phyloP scores from a whole-genome alignment of 2,329 filamentous ascomycete species.

The Fusarium poae region DNA sequence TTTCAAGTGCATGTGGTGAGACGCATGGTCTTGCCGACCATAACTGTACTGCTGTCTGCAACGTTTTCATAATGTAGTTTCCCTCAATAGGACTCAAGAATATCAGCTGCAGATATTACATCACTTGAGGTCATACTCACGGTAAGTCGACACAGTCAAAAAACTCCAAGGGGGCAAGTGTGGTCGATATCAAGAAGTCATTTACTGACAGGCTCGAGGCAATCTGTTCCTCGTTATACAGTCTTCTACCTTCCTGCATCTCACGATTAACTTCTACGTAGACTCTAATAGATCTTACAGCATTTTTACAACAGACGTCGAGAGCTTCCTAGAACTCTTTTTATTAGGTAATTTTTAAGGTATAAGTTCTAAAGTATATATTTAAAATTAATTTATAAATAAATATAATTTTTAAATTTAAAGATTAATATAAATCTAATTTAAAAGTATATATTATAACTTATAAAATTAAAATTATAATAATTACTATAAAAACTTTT shows the following conservation, averaged over 20 bases:
- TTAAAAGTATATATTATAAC: no score
- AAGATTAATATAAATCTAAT: no score
- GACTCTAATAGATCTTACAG: conserved; percentile 8
- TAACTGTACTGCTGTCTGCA: conserved; percentile 1
- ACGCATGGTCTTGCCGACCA: conserved; percentile 10
- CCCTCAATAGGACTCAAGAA: background rate
- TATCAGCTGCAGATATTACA: fast-evolving
- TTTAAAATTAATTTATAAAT: no score
- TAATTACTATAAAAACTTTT: no score
- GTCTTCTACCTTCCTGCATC: conserved; percentile 21
- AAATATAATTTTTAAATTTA: no score
- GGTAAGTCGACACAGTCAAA: conserved; percentile 25
- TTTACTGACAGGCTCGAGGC: background rate
- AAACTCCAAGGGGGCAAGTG: conserved; percentile 17
- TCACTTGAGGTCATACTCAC: background rate
- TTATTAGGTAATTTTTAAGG: no score
- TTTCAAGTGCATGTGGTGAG: conserved; percentile 1
- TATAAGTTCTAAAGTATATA: no score
- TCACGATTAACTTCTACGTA: conserved; percentile 30
- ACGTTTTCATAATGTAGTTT: fast-evolving
- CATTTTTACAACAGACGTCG: conserved; percentile 18
- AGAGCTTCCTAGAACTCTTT: conserved; percentile 2
- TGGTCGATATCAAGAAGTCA: conserved; percentile 20
- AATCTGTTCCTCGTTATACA: conserved; percentile 20
- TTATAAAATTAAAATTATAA: no score